Percentiles rank a stretch among this genome's conserved stretches.
These are phyloP conservation scores for Liriodendron chinense DNA, from an alignment of 164 flowering plant genomes.

Conservation along the genomic window DNA sequence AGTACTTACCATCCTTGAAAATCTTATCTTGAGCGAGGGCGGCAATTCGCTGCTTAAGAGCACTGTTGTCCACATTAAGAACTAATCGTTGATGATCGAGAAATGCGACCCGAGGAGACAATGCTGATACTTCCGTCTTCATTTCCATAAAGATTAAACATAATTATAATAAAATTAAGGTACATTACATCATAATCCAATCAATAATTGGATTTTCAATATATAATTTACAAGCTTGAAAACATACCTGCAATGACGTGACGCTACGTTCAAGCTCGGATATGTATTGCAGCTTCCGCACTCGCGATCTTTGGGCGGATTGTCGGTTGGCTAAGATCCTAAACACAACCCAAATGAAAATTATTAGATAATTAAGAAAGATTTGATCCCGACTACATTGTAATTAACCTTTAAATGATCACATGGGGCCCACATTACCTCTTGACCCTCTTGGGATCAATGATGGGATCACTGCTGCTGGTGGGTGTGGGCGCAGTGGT, in stretches of 20 bases:
- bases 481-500: constrained; percentile 7
- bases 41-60: constrained; percentile 78
- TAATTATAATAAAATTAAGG: background rate
- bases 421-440: constrained; percentile 35
- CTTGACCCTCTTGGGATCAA: constrained; percentile 80
- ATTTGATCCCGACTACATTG: background rate
- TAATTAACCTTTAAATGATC: background rate
- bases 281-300: constrained; percentile 79
- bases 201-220: background rate
- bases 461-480: constrained; percentile 25
- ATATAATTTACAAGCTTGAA: background rate
- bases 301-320: constrained; percentile 88
- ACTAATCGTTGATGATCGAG: constrained; percentile 75
- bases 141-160: background rate
- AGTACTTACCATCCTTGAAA: constrained; percentile 71
- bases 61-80: constrained; percentile 71
- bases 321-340: constrained; percentile 87
- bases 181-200: background rate
- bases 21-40: constrained; percentile 79
- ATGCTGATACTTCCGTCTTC: constrained; percentile 68
- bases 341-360: background rate
- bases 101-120: constrained; percentile 76
- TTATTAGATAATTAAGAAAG: background rate
- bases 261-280: constrained; percentile 86
- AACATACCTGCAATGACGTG: constrained; percentile 57